These are phyloP conservation scores for Pythium folliculosum DNA, from an alignment of 352 stramenopile species.

Conservation along the genomic window DNA sequence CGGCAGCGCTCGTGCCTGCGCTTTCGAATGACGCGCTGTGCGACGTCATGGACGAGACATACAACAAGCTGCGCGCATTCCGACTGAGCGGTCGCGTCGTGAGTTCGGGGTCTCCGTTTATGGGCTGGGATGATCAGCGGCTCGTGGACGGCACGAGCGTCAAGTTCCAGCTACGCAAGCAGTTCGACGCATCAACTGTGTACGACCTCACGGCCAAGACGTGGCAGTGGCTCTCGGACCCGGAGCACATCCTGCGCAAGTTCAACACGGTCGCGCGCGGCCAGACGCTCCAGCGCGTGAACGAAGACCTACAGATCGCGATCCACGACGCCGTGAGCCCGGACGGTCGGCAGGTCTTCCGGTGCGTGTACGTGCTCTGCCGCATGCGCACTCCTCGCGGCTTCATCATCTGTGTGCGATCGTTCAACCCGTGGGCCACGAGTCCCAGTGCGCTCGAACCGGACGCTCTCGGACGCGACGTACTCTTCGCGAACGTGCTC, in stretches of 20 bases:
- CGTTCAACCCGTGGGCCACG: constrained; percentile 39
- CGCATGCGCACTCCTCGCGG: constrained; percentile 65
- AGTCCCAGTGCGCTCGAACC: constrained; percentile 18
- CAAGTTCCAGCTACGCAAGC: constrained; percentile 74
- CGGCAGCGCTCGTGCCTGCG: constrained; percentile 16
- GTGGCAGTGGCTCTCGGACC: constrained; percentile 69
- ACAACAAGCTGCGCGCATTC: constrained; percentile 56
- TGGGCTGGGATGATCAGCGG: constrained; percentile 71
- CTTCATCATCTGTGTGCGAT: constrained; percentile 71
- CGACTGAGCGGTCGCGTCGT: constrained; percentile 49
- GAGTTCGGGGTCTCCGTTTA: constrained; percentile 45
- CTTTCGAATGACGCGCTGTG: constrained; percentile 30
- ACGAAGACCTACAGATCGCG: constrained; percentile 68
- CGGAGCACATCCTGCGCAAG: constrained; percentile 50
- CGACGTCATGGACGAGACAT: constrained; percentile 48
- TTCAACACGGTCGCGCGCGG: constrained; percentile 53
- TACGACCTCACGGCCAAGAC: constrained; percentile 52
- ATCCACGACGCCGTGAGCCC: constrained; percentile 54
- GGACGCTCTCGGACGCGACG: constrained; percentile 16
- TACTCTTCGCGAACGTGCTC: constrained; percentile 28
- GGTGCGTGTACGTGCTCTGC: constrained; percentile 72
- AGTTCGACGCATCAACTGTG: constrained; percentile 45
- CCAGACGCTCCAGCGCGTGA: constrained; percentile 63
- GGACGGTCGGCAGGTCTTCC: constrained; percentile 46
- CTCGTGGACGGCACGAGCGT: constrained; percentile 55